Base-by-base conservation (phyloP, 305 asterid genomes). In the Striga hermonthica region DNA sequence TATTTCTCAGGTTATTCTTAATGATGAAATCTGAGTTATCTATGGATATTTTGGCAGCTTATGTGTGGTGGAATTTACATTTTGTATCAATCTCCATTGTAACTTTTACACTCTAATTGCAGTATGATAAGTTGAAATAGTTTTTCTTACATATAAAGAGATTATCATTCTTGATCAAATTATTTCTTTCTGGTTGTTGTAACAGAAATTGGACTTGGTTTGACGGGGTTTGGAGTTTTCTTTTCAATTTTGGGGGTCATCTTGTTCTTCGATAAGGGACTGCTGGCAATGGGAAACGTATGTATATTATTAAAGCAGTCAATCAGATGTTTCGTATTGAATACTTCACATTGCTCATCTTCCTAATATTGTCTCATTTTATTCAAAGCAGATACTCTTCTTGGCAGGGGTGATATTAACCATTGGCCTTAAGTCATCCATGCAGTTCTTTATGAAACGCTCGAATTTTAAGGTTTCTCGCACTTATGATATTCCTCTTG, bases 271-370 rank as follows among this genome's bases (percentile, higher is more conserved):
- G 97, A 87, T 68, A 90, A 90, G 80, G 95, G 97, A 61, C 81
- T 90, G 34, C 83, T 90, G 60, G 95, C 95, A 39, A 87, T 90
- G 84, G 97, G 94, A 72, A 90, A 90, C 60, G 97, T 90, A 85
- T 82, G 97, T 77, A 11, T 56, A 52, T 34, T 64, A 41, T 40
- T 67, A 9, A 49, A 66, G 38, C 6, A 8, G 22, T 48, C 36
- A 59, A 56, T 69, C 13, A 38, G 50, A 41, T 50, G 66, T 60
- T 74, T 22, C 39, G 4, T 0, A 45, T 44, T 64, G 14, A 59
- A 47, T 52, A 10, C 31, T 37, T 65, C 64, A 58, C 49, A 52
- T 69, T 58, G 38, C 7, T 61, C 49, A 2, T 34, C 34, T 50
- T 59, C 15, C 72, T 65, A 49, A 69, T 63, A 66, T 15, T 65